These are phyloP conservation scores for Melampsora americana DNA, from an alignment of 1,284 basidiomycete species.

Conservation along the genomic window DNA sequence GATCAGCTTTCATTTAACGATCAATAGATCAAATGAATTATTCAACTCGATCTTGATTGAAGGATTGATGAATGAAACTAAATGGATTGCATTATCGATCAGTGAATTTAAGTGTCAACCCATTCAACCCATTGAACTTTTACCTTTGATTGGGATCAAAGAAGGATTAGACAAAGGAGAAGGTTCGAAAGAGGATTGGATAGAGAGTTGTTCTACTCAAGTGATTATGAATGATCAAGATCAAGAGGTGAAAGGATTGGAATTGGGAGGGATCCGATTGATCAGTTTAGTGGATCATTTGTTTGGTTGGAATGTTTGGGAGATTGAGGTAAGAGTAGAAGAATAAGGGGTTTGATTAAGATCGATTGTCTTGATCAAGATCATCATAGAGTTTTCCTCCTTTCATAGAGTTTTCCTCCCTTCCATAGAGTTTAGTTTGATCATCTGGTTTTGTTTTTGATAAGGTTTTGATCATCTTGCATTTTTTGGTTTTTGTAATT, in stretches of 20 bases:
- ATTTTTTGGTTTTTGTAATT: too few species aligned
- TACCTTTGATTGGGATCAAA: not conserved
- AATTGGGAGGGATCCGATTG: not conserved
- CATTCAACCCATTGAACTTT: not conserved
- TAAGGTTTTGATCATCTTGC: too few species aligned
- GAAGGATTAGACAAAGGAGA: not conserved
- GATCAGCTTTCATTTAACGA: not conserved
- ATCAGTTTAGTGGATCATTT: not conserved
- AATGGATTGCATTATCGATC: not conserved
- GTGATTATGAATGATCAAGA: too few species aligned
- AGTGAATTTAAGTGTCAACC: not conserved
- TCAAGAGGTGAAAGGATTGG: not conserved
- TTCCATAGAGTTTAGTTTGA: too few species aligned
- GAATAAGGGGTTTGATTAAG: not conserved
- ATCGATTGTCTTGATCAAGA: too few species aligned
- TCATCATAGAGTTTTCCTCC: too few species aligned
- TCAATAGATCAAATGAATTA: not conserved
- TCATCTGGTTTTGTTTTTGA: too few species aligned
- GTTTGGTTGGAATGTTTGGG: constrained; percentile 5
- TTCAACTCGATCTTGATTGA: not conserved
- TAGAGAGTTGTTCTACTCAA: too few species aligned
- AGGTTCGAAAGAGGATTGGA: not conserved
- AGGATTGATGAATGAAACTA: not conserved
- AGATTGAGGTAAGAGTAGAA: not conserved
- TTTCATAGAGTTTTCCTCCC: too few species aligned